Evolutionary conservation across 2,329 filamentous ascomycete genomes (phyloP).

Genomic region (Cladobotryum protrusum): DNA sequence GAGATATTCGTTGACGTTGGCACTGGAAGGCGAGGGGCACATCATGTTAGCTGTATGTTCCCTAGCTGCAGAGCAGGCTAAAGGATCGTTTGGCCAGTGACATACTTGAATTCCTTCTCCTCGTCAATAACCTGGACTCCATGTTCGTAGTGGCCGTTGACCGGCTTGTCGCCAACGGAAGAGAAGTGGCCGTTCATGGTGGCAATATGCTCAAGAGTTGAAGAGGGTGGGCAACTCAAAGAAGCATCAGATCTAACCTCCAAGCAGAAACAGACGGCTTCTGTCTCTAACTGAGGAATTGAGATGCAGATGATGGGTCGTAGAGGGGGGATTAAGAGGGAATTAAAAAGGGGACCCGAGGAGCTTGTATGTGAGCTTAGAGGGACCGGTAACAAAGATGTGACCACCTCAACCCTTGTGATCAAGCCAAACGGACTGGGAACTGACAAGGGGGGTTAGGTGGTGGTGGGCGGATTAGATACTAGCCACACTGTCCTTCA

Average conservation of each 20-base stretch:
- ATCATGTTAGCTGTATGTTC: conserved; percentile 3
- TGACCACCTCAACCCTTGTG: conserved; percentile 12
- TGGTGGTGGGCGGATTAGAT: too few relatives aligned
- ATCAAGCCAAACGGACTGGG: conserved; percentile 9
- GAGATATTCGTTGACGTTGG: conserved; percentile 76
- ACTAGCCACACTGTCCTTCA: conserved; percentile 7
- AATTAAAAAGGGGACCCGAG: neutral
- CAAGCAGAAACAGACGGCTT: neutral
- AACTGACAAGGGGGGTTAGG: conserved; percentile 5
- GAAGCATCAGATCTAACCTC: conserved; percentile 8
- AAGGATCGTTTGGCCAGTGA: conserved; percentile 5
- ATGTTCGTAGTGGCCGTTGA: conserved; percentile 70
- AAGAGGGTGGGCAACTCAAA: conserved; percentile 1
- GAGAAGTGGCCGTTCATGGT: conserved; percentile 78
- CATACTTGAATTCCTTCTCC: conserved; percentile 95
- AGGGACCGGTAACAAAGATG: conserved; percentile 2
- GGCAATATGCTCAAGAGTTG: conserved; percentile 15
- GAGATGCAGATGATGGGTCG: neutral
- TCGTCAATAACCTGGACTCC: conserved; percentile 91
- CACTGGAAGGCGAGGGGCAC: conserved; percentile 40
- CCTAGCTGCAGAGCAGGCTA: neutral
- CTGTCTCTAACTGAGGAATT: conserved; percentile 1
- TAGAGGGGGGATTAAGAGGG: neutral
- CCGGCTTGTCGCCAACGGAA: conserved; percentile 59
- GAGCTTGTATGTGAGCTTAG: conserved; percentile 1